These are phyloP conservation scores for Macadamia tetraphylla DNA, from an alignment of 164 flowering plant genomes.

Conservation along the genomic window DNA sequence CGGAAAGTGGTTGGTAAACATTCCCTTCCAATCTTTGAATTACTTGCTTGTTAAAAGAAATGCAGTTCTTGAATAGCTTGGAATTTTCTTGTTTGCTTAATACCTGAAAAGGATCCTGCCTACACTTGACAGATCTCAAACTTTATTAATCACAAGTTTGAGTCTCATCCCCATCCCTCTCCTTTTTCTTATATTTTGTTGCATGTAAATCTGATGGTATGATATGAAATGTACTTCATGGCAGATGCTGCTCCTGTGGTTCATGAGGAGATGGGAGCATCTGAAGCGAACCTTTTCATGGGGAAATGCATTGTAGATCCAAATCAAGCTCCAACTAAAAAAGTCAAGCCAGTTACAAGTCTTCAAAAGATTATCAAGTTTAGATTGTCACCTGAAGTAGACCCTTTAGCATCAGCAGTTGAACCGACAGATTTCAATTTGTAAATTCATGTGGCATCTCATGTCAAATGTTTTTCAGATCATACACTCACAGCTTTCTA, in stretches of 20 bases:
- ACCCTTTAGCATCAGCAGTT: slow-evolving; percentile 12
- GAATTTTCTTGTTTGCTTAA: background rate
- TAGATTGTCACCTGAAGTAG: slow-evolving; percentile 31
- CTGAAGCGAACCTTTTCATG: slow-evolving; percentile 42
- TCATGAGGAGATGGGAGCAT: slow-evolving; percentile 61
- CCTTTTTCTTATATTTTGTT: background rate
- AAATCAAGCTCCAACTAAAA: slow-evolving; percentile 39
- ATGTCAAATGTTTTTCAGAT: too few species aligned
- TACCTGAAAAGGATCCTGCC: too few species aligned
- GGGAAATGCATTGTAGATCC: slow-evolving; percentile 42
- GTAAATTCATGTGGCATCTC: too few species aligned
- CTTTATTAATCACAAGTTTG: too few species aligned
- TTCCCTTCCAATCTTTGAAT: background rate
- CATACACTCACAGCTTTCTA: too few species aligned
- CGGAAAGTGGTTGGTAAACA: slow-evolving; percentile 45
- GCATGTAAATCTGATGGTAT: background rate
- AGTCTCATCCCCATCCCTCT: too few species aligned
- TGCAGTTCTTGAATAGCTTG: background rate
- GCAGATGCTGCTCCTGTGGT: slow-evolving; percentile 39
- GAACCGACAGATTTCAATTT: background rate
- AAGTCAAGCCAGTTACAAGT: slow-evolving; percentile 44
- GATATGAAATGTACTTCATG: background rate
- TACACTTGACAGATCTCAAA: too few species aligned
- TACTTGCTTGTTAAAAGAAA: background rate
- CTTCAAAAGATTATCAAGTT: slow-evolving; percentile 58